Conservation (phyloP, 192 early-diverging fungal species). For the Coemansia sp. region DNA sequence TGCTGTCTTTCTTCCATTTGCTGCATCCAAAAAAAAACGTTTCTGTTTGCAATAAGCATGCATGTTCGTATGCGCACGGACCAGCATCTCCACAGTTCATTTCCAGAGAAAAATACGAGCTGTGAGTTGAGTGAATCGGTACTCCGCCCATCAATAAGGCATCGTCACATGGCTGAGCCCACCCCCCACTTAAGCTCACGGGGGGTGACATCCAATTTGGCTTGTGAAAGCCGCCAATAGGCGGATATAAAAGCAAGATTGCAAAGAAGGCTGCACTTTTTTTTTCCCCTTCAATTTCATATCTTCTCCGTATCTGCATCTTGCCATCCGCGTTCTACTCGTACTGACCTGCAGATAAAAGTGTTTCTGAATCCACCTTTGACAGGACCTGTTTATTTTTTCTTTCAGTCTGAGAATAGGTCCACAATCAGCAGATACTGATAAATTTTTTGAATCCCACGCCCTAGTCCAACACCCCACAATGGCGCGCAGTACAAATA, state of each 20-base stretch:
- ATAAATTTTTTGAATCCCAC: background rate
- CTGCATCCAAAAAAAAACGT: background rate
- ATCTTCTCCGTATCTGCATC: background rate
- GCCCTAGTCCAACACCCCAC: background rate
- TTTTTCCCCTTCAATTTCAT: background rate
- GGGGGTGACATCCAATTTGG: background rate
- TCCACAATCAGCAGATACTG: background rate
- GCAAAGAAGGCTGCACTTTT: background rate
- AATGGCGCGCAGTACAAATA: background rate
- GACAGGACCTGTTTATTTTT: background rate
- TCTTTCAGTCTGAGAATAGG: background rate
- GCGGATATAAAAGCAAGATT: background rate
- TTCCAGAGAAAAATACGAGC: background rate
- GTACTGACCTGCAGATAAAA: background rate
- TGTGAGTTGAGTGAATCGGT: background rate
- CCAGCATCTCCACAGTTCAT: background rate
- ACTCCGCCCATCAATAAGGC: background rate
- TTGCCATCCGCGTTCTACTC: too few relatives aligned
- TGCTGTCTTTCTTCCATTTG: background rate
- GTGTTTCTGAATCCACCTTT: background rate
- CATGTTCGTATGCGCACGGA: background rate
- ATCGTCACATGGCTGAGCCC: background rate
- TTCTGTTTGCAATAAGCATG: background rate
- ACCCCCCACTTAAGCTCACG: background rate
- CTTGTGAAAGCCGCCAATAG: background rate